phyloP scores from a whole-genome alignment of 2,329 filamentous ascomycete species.

The Pseudogymnoascus sp. region DNA sequence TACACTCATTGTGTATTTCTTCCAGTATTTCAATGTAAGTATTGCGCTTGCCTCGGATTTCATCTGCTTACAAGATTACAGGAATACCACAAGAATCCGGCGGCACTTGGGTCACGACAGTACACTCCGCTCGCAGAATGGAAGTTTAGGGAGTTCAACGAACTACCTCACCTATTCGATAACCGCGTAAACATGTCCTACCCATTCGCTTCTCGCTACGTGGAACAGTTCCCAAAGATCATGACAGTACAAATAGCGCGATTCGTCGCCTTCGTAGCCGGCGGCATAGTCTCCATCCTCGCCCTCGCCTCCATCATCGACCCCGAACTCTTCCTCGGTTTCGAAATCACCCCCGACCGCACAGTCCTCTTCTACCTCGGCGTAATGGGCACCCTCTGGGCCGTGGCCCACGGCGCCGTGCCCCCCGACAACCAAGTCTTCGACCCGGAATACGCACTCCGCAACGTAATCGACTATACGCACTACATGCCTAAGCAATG shows the following conservation, averaged over 20 bases:
- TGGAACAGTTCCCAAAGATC: constrained; percentile 93
- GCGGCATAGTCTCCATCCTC: constrained; percentile 77
- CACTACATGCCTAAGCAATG: constrained; percentile 87
- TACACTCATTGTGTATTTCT: constrained; percentile 80
- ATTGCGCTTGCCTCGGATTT: background rate
- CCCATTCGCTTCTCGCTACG: constrained; percentile 82
- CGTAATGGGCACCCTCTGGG: constrained; percentile 74
- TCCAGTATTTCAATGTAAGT: constrained; percentile 83
- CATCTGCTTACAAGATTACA: constrained; percentile 26
- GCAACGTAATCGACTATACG: constrained; percentile 83
- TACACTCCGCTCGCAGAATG: constrained; percentile 93
- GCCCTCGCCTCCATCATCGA: constrained; percentile 79
- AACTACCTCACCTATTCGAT: constrained; percentile 84
- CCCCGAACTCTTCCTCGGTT: constrained; percentile 80
- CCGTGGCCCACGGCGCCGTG: constrained; percentile 70
- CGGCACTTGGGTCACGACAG: constrained; percentile 74
- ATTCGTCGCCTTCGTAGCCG: constrained; percentile 79
- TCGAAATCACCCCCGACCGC: constrained; percentile 81
- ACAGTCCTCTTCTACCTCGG: constrained; percentile 88
- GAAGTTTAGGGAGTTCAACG: constrained; percentile 98
- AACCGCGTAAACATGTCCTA: constrained; percentile 90
- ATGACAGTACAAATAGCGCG: constrained; percentile 79
- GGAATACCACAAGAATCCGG: constrained; percentile 93
- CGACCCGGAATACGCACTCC: constrained; percentile 82
- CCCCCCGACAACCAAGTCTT: constrained; percentile 85